Evolutionary conservation across 2,329 filamentous ascomycete genomes (phyloP), one percentile per base, ranked within the genome.

Genomic region (Calonectria hongkongensis): DNA sequence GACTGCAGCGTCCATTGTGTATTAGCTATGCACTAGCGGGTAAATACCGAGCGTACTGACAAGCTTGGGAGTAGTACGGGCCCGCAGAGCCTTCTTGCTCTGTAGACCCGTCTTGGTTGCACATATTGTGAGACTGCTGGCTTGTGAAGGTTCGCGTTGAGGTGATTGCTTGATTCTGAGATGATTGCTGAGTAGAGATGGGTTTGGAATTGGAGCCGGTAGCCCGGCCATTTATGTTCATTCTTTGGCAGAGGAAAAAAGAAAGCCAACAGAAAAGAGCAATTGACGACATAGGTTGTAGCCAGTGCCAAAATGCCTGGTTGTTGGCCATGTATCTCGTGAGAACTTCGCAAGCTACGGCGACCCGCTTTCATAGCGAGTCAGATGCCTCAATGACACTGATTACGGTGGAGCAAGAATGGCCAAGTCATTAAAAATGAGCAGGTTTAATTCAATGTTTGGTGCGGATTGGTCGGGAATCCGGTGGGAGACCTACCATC

Each of bases 91-190:
- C 47, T 41, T 60, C 36, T 16, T 71, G 43, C 71, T 66, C 69
- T 63, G 62, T 67, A 68, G 72, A 73, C 76, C 71, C 76, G 72
- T 73, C 66, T 65, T 68, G 68, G 47, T 58, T 56, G 64, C 30
- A 58, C 41, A 70, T 67, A 45, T 62, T 21, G 18, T 27, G 27
- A 62, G 21, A 25, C 45, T 45, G 9, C 39, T 68, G 41, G 63
- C 48, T 75, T 76, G 79, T 78, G 68, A 66, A 66, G 25, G 43
- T 21, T 28, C 21, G 16, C 66, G 15, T 27, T 21, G 64, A 36
- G 43, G 9, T 41, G n/a, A 21, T 21, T 21, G 21, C 21, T 21
- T 21, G 21, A 33, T 66, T 48, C 28, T 51, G 73, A 48, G 33
- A 45, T 16, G 62, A 60, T 25, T 66, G 64, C 21, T 51, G 70